A percentile compares a stretch with the other conserved stretches of the same genome.
Conservation (phyloP, 108 stramenopile species). For the Cylindrotheca closterium region DNA sequence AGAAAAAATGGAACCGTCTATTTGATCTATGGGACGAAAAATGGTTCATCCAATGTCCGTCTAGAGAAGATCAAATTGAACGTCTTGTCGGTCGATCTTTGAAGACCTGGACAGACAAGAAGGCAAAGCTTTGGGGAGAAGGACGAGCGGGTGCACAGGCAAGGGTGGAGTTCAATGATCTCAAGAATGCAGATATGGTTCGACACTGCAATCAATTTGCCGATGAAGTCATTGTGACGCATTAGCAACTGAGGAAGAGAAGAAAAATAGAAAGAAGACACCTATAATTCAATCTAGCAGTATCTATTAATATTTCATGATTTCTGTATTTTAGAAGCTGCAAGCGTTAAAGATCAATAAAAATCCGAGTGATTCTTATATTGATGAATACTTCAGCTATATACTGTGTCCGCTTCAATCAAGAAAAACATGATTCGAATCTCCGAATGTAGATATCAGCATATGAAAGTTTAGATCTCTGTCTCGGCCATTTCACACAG, state of each 20-base stretch:
- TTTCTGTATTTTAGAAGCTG: no score
- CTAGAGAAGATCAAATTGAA: conserved; percentile 35
- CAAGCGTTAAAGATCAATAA: no score
- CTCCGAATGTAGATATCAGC: no score
- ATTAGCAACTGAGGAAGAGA: not conserved
- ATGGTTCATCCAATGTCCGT: conserved; percentile 51
- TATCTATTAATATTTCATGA: no score
- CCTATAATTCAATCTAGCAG: not conserved
- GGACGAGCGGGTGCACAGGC: conserved; percentile 41
- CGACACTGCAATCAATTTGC: conserved; percentile 15
- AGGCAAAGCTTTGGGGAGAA: conserved; percentile 56
- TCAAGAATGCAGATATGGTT: conserved; percentile 11
- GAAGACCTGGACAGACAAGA: conserved; percentile 54
- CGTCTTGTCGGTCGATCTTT: conserved; percentile 52
- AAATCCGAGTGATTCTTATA: no score
- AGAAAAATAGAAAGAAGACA: not conserved
- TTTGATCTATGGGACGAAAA: conserved; percentile 62
- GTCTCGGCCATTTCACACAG: no score
- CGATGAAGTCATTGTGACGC: conserved; percentile 14
- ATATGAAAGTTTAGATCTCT: no score
- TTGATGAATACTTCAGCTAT: no score
- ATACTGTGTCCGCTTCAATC: no score
- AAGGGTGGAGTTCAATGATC: conserved; percentile 60
- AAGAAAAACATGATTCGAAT: no score
- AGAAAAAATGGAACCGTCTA: conserved; percentile 45